Evolutionary conservation across 169 alveolate genomes (phyloP), one percentile per base, ranked within the genome.

Genomic region (Cryptosporidium bovis): DNA sequence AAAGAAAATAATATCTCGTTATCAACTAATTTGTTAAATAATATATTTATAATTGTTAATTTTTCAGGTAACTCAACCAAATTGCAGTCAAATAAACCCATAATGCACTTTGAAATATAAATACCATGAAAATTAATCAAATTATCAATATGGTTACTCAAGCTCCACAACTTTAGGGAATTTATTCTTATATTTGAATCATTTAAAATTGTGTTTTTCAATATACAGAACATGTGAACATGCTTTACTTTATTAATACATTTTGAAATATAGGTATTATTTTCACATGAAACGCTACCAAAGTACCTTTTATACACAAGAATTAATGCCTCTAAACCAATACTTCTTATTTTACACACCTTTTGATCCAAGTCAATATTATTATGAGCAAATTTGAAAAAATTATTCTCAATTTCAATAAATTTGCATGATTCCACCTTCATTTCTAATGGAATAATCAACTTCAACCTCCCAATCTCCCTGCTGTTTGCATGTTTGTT

Each of bases 341-440:
- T 60, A 16, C 7, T 69, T 56, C 83, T 20, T 33, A 69, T 69
- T 24, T 20, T 69, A n/a, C 24, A 24, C 0, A 69, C 51, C 36
- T 66, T 69, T 15, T 64, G 83, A 33, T 69, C 83, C 36, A 69
- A 53, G 2, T 69, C 83, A 6, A 13, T 53, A n/a, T 18, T 67
- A 0, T 51, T 29, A 5, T 69, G 83, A 2, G 51, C 36, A 33
- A 69, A 69, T 36, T 20, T 69, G 27, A 69, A 69, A 31, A 69
- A 69, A 40, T 69, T 69, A 55, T 34, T n/a, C 5, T 69, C 83
- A 31, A 69, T 16, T n/a, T 69, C 83, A 3, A 69, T 36, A 69
- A 69, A 69, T 29, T 69, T 66, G 16, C 34, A 24, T 16, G 83
- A 69, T 20, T n/a, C 27, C 24, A 69, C n/a, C 56, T 34, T 64